These are phyloP conservation scores for Plasmodium gonderi DNA, from an alignment of 169 alveolate genomes.

Conservation along the genomic window DNA sequence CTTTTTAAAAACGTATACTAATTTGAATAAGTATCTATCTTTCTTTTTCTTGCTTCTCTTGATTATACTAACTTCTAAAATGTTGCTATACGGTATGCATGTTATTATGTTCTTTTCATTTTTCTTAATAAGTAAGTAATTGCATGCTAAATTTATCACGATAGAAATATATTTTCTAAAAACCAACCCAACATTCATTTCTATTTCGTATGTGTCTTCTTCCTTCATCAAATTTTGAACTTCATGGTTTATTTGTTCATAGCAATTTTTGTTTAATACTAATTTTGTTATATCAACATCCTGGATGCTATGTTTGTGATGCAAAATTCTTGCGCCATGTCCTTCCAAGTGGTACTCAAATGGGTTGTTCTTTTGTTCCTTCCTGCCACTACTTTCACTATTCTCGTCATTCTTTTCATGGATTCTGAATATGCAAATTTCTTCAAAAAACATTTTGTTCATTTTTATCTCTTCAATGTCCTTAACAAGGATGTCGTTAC, in stretches of 20 bases:
- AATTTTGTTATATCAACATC: constrained; percentile 38
- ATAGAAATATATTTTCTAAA: constrained; percentile 33
- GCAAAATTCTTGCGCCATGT: background rate
- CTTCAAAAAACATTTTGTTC: constrained; percentile 55
- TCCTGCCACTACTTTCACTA: background rate
- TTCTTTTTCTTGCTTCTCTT: constrained; percentile 25
- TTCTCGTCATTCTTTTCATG: constrained; percentile 11
- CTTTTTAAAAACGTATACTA: constrained; percentile 46
- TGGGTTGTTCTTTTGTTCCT: background rate
- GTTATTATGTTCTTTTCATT: constrained; percentile 49
- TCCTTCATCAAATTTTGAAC: constrained; percentile 21
- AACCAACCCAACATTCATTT: constrained; percentile 46
- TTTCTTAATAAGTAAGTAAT: constrained; percentile 33
- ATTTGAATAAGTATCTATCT: constrained; percentile 20
- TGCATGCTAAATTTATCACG: constrained; percentile 21
- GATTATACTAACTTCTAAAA: constrained; percentile 16
- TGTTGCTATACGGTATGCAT: constrained; percentile 42
- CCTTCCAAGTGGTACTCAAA: background rate
- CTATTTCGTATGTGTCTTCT: constrained; percentile 24
- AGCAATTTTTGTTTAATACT: constrained; percentile 31
- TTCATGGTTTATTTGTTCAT: constrained; percentile 32
- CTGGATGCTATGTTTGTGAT: background rate
- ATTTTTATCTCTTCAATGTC: constrained; percentile 51
- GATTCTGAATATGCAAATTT: constrained; percentile 30
- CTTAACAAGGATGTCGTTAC: constrained; percentile 7